These are phyloP conservation scores for Tagetes patula DNA, from an alignment of 129 eudicot species.

Conservation along the genomic window DNA sequence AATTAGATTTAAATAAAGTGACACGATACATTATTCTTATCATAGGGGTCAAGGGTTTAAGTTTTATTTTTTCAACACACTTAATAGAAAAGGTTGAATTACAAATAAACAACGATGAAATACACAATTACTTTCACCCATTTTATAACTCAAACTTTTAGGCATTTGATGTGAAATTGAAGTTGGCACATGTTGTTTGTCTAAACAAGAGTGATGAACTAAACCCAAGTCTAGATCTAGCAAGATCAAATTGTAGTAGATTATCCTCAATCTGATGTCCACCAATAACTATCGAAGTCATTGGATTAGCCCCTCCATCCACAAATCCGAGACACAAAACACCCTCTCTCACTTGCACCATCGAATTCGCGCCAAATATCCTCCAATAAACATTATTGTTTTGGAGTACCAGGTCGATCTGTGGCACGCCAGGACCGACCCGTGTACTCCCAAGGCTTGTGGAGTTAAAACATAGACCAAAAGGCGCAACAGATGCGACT, in stretches of 20 bases:
- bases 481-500: constrained; percentile 40
- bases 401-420: constrained; percentile 36
- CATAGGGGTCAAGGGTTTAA: too few relatives aligned
- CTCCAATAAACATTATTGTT: constrained; percentile 32
- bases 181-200: constrained; percentile 42
- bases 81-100: not conserved
- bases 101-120: constrained; percentile 4
- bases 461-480: constrained; percentile 33
- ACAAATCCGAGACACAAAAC: constrained; percentile 42
- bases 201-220: constrained; percentile 38
- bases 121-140: not conserved
- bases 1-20: too few relatives aligned
- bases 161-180: constrained; percentile 33
- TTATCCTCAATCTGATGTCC: constrained; percentile 47
- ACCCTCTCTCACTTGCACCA: constrained; percentile 36
- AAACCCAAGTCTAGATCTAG: constrained; percentile 40
- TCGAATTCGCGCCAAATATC: constrained; percentile 40
- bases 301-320: constrained; percentile 37
- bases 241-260: constrained; percentile 45
- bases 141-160: not conserved
- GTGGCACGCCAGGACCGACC: constrained; percentile 42
- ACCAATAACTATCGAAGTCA: constrained; percentile 47
- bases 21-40: too few relatives aligned
- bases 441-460: constrained; percentile 10
- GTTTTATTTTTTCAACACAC: too few relatives aligned